These are phyloP conservation scores for Chondrostereum purpureum DNA, from an alignment of 1,284 basidiomycete genomes.

Conservation along the genomic window DNA sequence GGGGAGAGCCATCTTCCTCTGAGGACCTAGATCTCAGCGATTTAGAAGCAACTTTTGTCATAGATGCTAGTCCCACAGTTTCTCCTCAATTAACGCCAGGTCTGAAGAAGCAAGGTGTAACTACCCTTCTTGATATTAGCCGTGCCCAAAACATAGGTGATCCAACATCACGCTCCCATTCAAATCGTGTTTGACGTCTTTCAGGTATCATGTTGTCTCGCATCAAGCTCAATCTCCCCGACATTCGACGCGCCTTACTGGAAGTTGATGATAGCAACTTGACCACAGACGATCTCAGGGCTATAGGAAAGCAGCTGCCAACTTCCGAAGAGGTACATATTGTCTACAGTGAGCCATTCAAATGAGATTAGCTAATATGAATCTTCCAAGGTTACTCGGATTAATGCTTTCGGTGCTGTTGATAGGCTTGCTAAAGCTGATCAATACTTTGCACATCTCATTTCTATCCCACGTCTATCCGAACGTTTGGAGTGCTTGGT, in stretches of 20 bases:
- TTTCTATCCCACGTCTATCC: constrained; percentile 67
- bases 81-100: constrained; percentile 34
- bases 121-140: constrained; percentile 72
- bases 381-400: constrained; percentile 43
- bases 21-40: constrained; percentile 59
- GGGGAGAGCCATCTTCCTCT: constrained; percentile 50
- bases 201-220: constrained; percentile 76
- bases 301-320: constrained; percentile 69
- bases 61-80: constrained; percentile 43
- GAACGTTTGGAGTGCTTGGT: constrained; percentile 78
- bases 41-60: constrained; percentile 66
- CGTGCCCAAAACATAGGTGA: constrained; percentile 81
- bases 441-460: constrained; percentile 79
- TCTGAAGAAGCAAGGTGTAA: constrained; percentile 53
- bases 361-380: too few species aligned
- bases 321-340: constrained; percentile 65
- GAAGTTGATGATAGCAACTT: constrained; percentile 63
- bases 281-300: constrained; percentile 65
- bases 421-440: constrained; percentile 77
- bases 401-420: constrained; percentile 62
- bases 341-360: neutral
- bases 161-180: constrained; percentile 17
- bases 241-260: constrained; percentile 64
- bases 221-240: constrained; percentile 57
- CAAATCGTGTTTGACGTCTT: too few species aligned